Base-by-base conservation (phyloP, 1,139 yeast species). In the Suhomyces panamericanus region DNA sequence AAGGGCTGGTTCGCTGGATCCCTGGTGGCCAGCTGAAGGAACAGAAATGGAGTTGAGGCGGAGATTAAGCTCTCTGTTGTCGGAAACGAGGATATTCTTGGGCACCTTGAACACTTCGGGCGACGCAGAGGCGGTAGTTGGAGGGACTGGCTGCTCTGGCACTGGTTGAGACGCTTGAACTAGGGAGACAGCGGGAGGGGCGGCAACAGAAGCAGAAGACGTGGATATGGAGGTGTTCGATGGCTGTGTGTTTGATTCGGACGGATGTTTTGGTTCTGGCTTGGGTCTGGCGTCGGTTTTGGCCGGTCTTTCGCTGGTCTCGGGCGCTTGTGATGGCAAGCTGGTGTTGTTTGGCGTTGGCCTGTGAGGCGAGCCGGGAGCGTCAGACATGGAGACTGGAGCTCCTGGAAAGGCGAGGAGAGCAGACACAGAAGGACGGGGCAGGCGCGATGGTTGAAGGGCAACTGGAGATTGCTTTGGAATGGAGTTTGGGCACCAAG, bases 101-200 rank as follows among this genome's bases (percentile, higher is more conserved):
- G 57, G 57, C 12, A 54, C 55, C 37, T 53, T 54, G 46, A 54
- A 54, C n/a, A 50, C 47, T 4, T 51, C 54, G 2, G 53, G 46
- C 7, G 48, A 33, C 11, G 49, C 38, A 22, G 22, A 32, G 32
- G 42, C 35, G 29, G 15, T 13, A 1, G 27, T n/a, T 5, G 31
- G 13, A 13, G 35, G 11, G 24, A 27, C 17, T 15, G 32, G 30
- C 7, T 7, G 16, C 13, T 32, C 38, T 34, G 35, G 11, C 15
- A 24, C 22, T 8, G 31, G 41, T 33, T n/a, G 26, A 1, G 24
- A 41, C 15, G 40, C 32, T 24, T 11, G 41, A n/a, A 5, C 17
- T n/a, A 13, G n/a, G 5, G 5, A 13, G 10, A 6, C 24, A 15
- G 13, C 15, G 22, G 35, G 14, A n/a, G 24, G 6, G 8, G 24